These are phyloP conservation scores for Sarocladium oryzae DNA, from an alignment of 2,329 filamentous ascomycete species.

Conservation along the genomic window DNA sequence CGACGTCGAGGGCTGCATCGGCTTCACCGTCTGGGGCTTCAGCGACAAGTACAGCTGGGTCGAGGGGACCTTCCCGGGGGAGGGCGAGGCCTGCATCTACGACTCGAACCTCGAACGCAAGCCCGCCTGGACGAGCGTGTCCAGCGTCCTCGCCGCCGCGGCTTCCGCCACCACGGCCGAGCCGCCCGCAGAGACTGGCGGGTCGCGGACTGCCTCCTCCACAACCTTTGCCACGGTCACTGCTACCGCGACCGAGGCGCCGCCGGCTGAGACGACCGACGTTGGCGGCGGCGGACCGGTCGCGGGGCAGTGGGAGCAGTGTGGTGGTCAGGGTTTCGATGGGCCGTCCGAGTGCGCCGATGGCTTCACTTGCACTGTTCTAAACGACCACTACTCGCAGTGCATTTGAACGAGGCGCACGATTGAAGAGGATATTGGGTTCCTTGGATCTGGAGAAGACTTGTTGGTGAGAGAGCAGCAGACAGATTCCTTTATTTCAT, in stretches of 20 bases:
- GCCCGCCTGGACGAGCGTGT: constrained; percentile 32
- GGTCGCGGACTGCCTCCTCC: not conserved
- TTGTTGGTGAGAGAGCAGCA: too few relatives aligned
- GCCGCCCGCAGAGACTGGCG: not conserved
- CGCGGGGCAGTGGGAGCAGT: constrained; percentile 17
- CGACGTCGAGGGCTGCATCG: constrained; percentile 32
- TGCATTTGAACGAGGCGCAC: constrained; percentile 14
- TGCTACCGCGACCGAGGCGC: not conserved
- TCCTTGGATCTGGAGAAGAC: too few relatives aligned
- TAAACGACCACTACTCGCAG: constrained; percentile 22
- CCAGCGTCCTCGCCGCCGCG: constrained; percentile 23
- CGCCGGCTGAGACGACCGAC: constrained; percentile 9
- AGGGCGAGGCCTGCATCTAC: constrained; percentile 34
- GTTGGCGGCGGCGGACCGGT: constrained; percentile 11
- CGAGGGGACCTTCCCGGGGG: constrained; percentile 30
- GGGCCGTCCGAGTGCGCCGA: constrained; percentile 20
- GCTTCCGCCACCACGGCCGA: too few relatives aligned
- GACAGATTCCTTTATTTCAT: too few relatives aligned
- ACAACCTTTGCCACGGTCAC: constrained; percentile 8
- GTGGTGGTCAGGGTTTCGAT: constrained; percentile 19
- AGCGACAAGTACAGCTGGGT: constrained; percentile 34
- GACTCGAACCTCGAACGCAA: constrained; percentile 31
- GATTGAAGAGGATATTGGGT: not conserved
- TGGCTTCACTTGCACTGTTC: constrained; percentile 20
- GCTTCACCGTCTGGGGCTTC: constrained; percentile 38